Percentiles rank a stretch among this genome's conserved stretches.
phyloP scores from a whole-genome alignment of 2,329 filamentous ascomycete genomes.

The Aspergillus terreus region DNA sequence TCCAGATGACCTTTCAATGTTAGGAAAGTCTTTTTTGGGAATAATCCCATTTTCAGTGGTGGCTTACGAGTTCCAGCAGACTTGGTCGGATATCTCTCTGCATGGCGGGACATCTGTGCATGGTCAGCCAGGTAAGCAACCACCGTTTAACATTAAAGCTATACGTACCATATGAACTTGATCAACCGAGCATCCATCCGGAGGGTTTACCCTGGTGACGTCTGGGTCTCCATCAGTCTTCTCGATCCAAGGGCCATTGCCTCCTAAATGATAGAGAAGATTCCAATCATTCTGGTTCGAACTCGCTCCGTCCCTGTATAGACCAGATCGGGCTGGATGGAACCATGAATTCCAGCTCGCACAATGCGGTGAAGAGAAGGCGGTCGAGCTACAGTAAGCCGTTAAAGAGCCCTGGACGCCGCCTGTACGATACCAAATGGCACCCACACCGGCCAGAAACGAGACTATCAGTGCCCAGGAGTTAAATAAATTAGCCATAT shows the following conservation, averaged over 20 bases:
- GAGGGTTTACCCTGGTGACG: slow-evolving; percentile 39
- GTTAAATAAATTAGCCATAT: slow-evolving; percentile 5
- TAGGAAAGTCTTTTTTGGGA: background rate
- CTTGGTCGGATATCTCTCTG: slow-evolving; percentile 54
- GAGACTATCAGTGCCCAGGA: slow-evolving; percentile 3
- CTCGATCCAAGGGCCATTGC: slow-evolving; percentile 55
- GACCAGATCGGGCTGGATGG: slow-evolving; percentile 6
- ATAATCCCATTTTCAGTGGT: background rate
- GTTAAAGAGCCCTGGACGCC: background rate
- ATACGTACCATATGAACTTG: slow-evolving; percentile 55
- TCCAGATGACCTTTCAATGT: slow-evolving; percentile 41
- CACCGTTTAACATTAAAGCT: background rate
- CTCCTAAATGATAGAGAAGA: slow-evolving; percentile 52
- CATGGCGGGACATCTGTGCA: slow-evolving; percentile 55
- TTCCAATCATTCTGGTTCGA: slow-evolving; percentile 39
- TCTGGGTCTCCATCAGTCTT: slow-evolving; percentile 38
- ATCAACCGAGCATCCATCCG: slow-evolving; percentile 49
- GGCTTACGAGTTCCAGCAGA: slow-evolving; percentile 49
- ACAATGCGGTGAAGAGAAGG: slow-evolving; percentile 7
- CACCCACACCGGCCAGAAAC: slow-evolving; percentile 9
- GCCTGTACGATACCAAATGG: slow-evolving; percentile 7
- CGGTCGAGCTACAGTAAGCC: background rate
- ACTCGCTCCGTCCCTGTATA: background rate
- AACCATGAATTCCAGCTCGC: slow-evolving; percentile 21
- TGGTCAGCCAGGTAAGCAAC: background rate